These are phyloP conservation scores for Kwoniella mangroviensis DNA, from an alignment of 768 basidiomycete species.

Conservation along the genomic window DNA sequence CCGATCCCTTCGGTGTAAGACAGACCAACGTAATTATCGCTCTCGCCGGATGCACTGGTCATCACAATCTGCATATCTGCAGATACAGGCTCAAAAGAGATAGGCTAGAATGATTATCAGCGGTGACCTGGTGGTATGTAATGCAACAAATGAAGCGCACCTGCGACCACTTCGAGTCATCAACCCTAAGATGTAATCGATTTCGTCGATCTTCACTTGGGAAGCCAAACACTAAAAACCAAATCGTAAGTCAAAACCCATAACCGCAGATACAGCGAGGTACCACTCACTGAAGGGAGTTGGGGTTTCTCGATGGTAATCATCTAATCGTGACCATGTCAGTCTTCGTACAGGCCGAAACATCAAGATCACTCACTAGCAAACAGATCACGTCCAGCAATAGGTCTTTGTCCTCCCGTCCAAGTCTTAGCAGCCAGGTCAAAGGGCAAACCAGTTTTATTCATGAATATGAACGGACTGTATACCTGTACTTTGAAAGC, in stretches of 20 bases:
- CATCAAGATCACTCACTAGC: slow-evolving; percentile 61
- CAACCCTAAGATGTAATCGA: slow-evolving; percentile 79
- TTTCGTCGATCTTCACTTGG: slow-evolving; percentile 72
- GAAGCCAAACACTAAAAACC: slow-evolving; percentile 77
- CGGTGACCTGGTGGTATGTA: neutral
- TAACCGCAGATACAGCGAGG: neutral
- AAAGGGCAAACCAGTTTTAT: slow-evolving; percentile 89
- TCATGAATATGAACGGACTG: slow-evolving; percentile 83
- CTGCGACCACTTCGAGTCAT: slow-evolving; percentile 87
- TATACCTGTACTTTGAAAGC: slow-evolving; percentile 96
- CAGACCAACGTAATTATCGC: slow-evolving; percentile 75
- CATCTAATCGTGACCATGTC: slow-evolving; percentile 59
- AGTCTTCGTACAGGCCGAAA: slow-evolving; percentile 20
- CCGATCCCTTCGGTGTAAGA: slow-evolving; percentile 94
- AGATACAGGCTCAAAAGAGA: slow-evolving; percentile 87
- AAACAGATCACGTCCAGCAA: slow-evolving; percentile 75
- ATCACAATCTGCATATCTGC: slow-evolving; percentile 85
- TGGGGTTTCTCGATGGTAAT: slow-evolving; percentile 59
- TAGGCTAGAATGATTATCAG: slow-evolving; percentile 58
- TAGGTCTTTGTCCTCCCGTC: slow-evolving; percentile 70
- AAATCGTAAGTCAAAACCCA: neutral
- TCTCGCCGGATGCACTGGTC: slow-evolving; percentile 66
- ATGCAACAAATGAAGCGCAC: neutral
- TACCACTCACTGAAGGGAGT: slow-evolving; percentile 76
- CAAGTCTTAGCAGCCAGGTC: slow-evolving; percentile 66